Evolutionary conservation across 441 rosid genomes (phyloP).

Genomic region (Brassica hybrid): DNA sequence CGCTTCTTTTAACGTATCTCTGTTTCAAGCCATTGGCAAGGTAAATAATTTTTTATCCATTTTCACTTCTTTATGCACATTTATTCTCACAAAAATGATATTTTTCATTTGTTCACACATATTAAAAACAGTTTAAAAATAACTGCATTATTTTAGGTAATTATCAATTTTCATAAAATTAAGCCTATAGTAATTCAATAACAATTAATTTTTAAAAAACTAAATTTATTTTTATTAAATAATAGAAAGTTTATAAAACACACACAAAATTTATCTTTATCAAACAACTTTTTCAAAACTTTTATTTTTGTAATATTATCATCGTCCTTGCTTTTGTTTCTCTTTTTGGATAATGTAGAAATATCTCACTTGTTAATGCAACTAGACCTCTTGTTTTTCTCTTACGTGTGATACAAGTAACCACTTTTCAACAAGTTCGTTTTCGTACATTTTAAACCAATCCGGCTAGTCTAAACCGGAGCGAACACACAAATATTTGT

Average conservation of each 20-base stretch:
- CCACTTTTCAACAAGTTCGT: too few species aligned
- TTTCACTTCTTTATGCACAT: too few species aligned
- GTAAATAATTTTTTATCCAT: slow-evolving; percentile 41
- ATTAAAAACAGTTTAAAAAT: too few species aligned
- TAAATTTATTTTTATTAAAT: too few species aligned
- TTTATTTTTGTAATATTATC: background rate
- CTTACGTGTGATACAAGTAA: too few species aligned
- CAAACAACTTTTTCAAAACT: background rate
- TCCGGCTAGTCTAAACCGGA: background rate
- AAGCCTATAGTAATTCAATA: background rate
- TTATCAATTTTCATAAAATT: background rate
- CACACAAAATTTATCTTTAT: background rate
- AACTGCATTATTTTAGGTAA: background rate
- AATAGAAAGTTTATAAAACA: too few species aligned
- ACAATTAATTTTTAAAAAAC: too few species aligned
- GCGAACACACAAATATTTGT: background rate
- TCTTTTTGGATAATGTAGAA: too few species aligned
- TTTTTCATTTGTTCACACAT: background rate
- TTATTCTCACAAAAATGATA: background rate
- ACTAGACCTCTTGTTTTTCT: too few species aligned
- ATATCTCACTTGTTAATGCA: too few species aligned
- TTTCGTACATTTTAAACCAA: too few species aligned
- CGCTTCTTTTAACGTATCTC: slow-evolving; percentile 86
- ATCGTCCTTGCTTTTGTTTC: background rate
- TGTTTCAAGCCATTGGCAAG: slow-evolving; percentile 90